Conservation (phyloP, 768 basidiomycete species). For the Mycena rosella region DNA sequence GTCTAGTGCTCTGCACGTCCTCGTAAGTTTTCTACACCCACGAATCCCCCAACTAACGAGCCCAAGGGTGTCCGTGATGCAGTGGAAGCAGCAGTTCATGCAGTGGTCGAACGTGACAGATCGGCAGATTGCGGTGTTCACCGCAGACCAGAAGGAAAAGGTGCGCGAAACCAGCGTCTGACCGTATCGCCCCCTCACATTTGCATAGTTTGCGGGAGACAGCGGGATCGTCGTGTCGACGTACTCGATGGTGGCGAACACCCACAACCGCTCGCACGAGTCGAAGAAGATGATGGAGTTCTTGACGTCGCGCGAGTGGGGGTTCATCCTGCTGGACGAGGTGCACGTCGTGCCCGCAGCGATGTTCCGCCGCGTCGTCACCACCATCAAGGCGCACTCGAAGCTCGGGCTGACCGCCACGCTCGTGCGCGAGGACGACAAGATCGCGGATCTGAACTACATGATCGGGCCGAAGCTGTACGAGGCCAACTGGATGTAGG, state of each 20-base stretch:
- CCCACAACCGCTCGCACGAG: slow-evolving; percentile 97
- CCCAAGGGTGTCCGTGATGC: slow-evolving; percentile 90
- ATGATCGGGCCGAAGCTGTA: slow-evolving; percentile 99
- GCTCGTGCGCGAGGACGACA: slow-evolving; percentile 98
- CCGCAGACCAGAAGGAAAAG: slow-evolving; percentile 98
- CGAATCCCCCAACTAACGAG: slow-evolving; percentile 22
- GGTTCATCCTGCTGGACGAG: slow-evolving; percentile 96
- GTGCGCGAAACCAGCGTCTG: slow-evolving; percentile 53
- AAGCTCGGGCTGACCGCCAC: slow-evolving; percentile 98
- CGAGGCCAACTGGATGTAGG: slow-evolving; percentile 98
- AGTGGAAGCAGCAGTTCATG: slow-evolving; percentile 99
- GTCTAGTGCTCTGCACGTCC: slow-evolving; percentile 96
- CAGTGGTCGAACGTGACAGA: slow-evolving; percentile 99
- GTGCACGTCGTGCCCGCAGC: slow-evolving; percentile 99
- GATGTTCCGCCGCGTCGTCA: slow-evolving; percentile 98
- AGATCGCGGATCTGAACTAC: slow-evolving; percentile 98
- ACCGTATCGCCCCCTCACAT: slow-evolving; percentile 17
- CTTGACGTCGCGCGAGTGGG: slow-evolving; percentile 98
- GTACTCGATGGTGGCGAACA: slow-evolving; percentile 99
- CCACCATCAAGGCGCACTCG: slow-evolving; percentile 98
- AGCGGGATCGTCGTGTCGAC: slow-evolving; percentile 99
- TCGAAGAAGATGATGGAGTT: slow-evolving; percentile 99
- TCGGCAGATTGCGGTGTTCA: slow-evolving; percentile 96
- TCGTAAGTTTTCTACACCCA: slow-evolving; percentile 71
- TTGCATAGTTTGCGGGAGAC: slow-evolving; percentile 88